Conservation (phyloP, 129 eudicot species). For the Solidago caesia region DNA sequence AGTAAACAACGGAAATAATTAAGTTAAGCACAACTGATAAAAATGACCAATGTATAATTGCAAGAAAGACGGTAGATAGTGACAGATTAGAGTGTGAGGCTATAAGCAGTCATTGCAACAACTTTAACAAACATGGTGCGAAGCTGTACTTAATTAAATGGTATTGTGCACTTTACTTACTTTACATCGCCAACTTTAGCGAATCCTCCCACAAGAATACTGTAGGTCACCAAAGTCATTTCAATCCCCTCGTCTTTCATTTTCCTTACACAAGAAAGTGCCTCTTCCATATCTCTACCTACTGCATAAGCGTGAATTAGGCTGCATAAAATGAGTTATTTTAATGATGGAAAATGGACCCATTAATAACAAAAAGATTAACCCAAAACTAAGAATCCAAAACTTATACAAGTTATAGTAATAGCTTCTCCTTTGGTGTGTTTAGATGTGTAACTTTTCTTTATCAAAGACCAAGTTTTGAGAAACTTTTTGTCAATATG, state of each 20-base stretch:
- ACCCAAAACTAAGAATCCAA: slow-evolving; percentile 7
- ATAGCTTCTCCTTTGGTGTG: not conserved
- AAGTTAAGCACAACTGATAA: slow-evolving; percentile 14
- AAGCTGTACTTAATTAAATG: too few species aligned
- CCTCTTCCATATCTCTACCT: slow-evolving; percentile 98
- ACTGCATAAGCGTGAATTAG: slow-evolving; percentile 95
- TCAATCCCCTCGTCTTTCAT: slow-evolving; percentile 82
- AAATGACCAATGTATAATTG: slow-evolving; percentile 1
- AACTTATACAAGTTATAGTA: slow-evolving; percentile 1
- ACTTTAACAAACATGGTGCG: too few species aligned
- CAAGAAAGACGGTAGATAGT: not conserved
- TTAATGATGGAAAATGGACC: slow-evolving; percentile 26
- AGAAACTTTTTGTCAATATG: not conserved
- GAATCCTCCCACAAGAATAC: slow-evolving; percentile 91
- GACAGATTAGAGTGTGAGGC: too few species aligned
- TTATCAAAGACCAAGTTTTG: slow-evolving; percentile 6
- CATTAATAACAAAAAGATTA: slow-evolving; percentile 2
- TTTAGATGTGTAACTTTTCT: not conserved
- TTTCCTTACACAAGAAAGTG: slow-evolving; percentile 88
- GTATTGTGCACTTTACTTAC: slow-evolving; percentile 42
- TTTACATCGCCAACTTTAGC: slow-evolving; percentile 65
- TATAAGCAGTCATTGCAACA: too few species aligned
- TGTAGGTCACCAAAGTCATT: slow-evolving; percentile 88
- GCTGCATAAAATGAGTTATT: slow-evolving; percentile 65
- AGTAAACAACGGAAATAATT: slow-evolving; percentile 28